phyloP scores from a whole-genome alignment of 1,284 basidiomycete genomes.

The Lignosus rhinocerotis region DNA sequence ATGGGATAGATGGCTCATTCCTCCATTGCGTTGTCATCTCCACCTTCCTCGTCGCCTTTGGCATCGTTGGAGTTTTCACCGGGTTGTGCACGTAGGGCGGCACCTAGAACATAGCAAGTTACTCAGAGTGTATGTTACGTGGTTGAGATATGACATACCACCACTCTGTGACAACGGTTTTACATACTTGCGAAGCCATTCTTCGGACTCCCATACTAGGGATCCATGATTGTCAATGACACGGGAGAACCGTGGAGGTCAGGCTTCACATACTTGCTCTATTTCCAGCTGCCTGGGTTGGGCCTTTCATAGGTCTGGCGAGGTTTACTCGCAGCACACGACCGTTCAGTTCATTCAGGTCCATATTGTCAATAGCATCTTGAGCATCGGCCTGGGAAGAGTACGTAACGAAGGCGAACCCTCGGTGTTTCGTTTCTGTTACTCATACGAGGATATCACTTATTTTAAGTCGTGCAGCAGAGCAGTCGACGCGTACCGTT shows the following conservation, averaged over 20 bases:
- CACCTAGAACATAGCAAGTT: constrained; percentile 40
- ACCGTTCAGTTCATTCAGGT: constrained; percentile 76
- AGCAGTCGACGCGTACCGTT: constrained; percentile 39
- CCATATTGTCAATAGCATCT: constrained; percentile 89
- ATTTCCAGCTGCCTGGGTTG: constrained; percentile 64
- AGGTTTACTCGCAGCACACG: constrained; percentile 77
- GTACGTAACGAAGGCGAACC: constrained; percentile 81
- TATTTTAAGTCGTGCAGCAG: neutral
- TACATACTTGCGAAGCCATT: constrained; percentile 74
- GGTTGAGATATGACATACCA: constrained; percentile 42
- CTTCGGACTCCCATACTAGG: constrained; percentile 86
- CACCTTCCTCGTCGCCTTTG: constrained; percentile 30
- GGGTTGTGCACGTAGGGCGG: constrained; percentile 43
- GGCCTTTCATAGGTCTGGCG: constrained; percentile 70
- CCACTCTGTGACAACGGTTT: constrained; percentile 73
- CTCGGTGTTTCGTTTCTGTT: constrained; percentile 74
- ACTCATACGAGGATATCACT: constrained; percentile 16
- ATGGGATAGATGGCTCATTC: constrained; percentile 37
- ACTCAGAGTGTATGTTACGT: constrained; percentile 8
- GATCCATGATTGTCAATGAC: neutral
- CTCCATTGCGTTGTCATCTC: constrained; percentile 63
- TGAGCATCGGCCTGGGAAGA: constrained; percentile 76
- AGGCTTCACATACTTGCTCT: constrained; percentile 60
- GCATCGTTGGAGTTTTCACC: constrained; percentile 21
- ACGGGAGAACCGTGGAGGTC: constrained; percentile 14